Evolutionary conservation across 148 eudicot species (phyloP).

Genomic region (Gaultheria prostrata): DNA sequence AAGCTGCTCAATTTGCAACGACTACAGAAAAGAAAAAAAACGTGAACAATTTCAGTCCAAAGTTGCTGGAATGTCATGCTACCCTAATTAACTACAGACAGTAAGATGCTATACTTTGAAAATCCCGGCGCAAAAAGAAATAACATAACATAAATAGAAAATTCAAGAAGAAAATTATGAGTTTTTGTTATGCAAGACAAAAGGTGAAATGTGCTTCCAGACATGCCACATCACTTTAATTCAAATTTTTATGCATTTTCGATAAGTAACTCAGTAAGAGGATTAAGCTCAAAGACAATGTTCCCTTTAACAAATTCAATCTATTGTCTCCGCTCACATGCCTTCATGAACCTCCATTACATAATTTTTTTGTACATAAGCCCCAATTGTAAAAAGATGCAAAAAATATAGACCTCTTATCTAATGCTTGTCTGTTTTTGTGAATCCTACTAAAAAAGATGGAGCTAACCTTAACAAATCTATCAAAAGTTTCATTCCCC

Average conservation of each 20-base stretch:
- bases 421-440: background rate
- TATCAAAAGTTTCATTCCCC: constrained; percentile 98
- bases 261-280: background rate
- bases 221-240: background rate
- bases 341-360: background rate
- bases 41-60: background rate
- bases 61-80: constrained; percentile 2
- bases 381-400: background rate
- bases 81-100: background rate
- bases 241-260: background rate
- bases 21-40: constrained; percentile 42
- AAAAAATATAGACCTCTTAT: background rate
- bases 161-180: background rate
- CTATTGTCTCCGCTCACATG: background rate
- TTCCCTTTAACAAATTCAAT: background rate
- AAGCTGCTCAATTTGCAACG: constrained; percentile 92
- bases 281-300: background rate
- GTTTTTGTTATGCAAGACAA: constrained; percentile 8
- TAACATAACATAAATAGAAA: background rate
- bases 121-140: background rate
- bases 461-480: constrained; percentile 75
- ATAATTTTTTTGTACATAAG: background rate
- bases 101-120: background rate
- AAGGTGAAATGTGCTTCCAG: no score
- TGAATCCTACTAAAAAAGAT: background rate